Base-by-base conservation (phyloP, 306 rosid species). In the Dalbergia cultrata region DNA sequence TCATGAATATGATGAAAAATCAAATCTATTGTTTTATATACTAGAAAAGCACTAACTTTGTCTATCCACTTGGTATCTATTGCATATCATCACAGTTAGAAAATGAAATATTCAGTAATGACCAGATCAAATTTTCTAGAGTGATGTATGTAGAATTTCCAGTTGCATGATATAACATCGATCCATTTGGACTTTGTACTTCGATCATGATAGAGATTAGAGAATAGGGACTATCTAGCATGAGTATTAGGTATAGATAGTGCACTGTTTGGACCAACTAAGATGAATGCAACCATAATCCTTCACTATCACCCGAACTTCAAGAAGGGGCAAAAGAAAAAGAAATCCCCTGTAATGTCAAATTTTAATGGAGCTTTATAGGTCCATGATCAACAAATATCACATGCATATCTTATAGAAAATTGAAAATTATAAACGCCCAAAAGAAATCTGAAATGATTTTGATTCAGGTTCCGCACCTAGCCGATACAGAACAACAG, bases 211-310 rank as follows among this genome's bases (percentile, higher is more conserved):
- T 5, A 50, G 43, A 39, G 64, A 43, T 2, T 26, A 43, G 9
- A 7, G 9, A 43, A 43, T 9, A 43, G 0, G 13, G 49, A 43
- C 9, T 43, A 43, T 26, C 6, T 47, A 62, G 37, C 26, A 61
- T 59, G 69, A 44, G 79, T 22, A 43, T 57, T 74, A 74, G 78
- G 57, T 4, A 39, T 17, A 73, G 78, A 5, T 47, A 74, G 10
- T 21, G 54, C 54, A 13, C 5, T n/a, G 50, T 34, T 70, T 33
- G 33, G 13, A 37, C 54, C 13, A 56, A 14, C 19, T 50, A 43
- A 1, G 69, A 43, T 34, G 35, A 60, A 61, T 45, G 31, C 45
- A 4, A 5, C 21, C 21, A 56, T 72, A 43, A 44, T 49, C 62
- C 50, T 47, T n/a, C 35, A 35, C 13, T 7, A 74, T 31, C 79